phyloP scores from a whole-genome alignment of 2,329 filamentous ascomycete genomes.

The Chrysoporthe austroafricana region DNA sequence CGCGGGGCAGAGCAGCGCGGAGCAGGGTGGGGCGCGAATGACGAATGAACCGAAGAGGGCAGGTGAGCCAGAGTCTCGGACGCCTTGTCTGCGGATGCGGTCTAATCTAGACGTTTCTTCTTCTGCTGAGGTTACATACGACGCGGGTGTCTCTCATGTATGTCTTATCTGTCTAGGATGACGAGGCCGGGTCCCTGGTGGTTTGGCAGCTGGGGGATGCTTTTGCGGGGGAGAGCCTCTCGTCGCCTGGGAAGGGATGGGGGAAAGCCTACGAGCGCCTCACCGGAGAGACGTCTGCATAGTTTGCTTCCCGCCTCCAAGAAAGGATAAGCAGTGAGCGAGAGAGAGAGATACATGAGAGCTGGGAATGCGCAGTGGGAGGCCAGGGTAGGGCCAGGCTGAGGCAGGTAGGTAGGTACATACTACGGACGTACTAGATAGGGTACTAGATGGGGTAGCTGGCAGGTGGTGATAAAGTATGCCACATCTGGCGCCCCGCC shows the following conservation, averaged over 20 bases:
- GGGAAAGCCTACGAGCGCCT: background rate
- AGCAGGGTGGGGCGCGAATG: no score
- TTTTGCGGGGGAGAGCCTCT: no score
- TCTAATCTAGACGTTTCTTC: background rate
- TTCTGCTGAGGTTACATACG: background rate
- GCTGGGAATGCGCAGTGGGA: no score
- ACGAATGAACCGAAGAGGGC: background rate
- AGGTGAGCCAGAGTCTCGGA: background rate
- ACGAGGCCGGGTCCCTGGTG: background rate
- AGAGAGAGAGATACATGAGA: background rate
- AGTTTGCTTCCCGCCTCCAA: background rate
- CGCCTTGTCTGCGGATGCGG: background rate
- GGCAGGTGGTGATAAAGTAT: background rate
- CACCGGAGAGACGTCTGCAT: background rate
- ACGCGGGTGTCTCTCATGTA: background rate
- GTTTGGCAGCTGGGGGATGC: background rate
- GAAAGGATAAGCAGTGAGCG: background rate
- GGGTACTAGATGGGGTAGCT: no score
- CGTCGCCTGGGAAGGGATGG: no score
- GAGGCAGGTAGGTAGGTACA: no score
- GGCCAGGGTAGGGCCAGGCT: no score
- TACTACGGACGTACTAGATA: no score
- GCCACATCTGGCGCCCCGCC: background rate
- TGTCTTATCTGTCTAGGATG: constrained; percentile 5
- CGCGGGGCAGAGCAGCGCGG: no score